Conservation (phyloP, 164 flowering plant genomes). For the Liquidambar formosana region DNA sequence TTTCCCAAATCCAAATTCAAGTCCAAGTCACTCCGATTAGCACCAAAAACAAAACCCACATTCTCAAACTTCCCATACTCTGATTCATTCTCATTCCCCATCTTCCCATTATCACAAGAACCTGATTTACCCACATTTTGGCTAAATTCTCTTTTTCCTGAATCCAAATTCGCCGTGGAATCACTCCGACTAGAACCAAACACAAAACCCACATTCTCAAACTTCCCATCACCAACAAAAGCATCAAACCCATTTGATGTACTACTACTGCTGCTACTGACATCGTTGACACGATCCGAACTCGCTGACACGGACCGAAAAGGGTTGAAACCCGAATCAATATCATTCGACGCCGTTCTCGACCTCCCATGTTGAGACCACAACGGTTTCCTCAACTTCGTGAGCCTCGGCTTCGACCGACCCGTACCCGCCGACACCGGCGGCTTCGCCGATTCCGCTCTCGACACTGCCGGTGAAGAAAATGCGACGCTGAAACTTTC, state of each 20-base stretch:
- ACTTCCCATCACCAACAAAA: constrained; percentile 4
- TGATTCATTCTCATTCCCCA: not conserved
- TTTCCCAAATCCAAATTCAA: not conserved
- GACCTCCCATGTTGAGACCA: constrained; percentile 13
- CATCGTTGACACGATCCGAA: constrained; percentile 3
- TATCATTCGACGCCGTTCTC: constrained; percentile 3
- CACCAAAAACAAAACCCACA: constrained; percentile 26
- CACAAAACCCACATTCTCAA: constrained; percentile 11
- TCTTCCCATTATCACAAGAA: not conserved
- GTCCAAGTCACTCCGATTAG: constrained; percentile 1
- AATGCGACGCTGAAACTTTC: not conserved
- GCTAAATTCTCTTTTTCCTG: not conserved
- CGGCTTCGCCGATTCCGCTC: not conserved
- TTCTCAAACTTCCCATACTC: constrained; percentile 9
- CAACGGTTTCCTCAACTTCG: constrained; percentile 33
- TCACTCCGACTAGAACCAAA: constrained; percentile 13
- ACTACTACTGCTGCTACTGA: not conserved
- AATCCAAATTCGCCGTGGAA: not conserved
- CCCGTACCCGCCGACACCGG: not conserved
- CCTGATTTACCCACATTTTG: not conserved
- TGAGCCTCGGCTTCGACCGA: constrained; percentile 30
- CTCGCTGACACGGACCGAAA: constrained; percentile 8
- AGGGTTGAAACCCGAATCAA: constrained; percentile 22
- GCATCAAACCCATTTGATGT: constrained; percentile 3
- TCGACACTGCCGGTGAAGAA: constrained; percentile 2